Evolutionary conservation across 2,329 filamentous ascomycete species (phyloP), one percentile per base, ranked within the genome.

Genomic region (Venturiaceae sp.): DNA sequence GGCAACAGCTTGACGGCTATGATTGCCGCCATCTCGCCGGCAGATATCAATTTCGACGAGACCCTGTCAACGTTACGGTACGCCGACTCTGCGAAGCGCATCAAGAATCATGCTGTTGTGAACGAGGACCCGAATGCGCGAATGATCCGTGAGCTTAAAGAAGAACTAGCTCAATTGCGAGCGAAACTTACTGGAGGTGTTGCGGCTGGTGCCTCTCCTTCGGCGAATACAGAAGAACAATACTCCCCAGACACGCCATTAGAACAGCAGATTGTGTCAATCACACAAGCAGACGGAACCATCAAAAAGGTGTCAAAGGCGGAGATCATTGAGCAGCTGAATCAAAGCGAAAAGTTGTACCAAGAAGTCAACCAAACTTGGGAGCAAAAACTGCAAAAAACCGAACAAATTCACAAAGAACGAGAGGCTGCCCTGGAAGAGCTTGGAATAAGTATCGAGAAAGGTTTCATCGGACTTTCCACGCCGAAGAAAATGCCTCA

Each of bases 1-100:
- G 94, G 94, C 68, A 99, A 99, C 79, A 97, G 92, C 71, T 92
- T 97, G 89, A 99, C 94, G 26, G 94, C 94, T 60, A 99, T 99
- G 95, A 99, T 99, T 79, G 95, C 94, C 55, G 92, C 92, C 56
- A 96, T 99, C 69, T 96, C 92, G 67, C 94, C 94, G 3, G 94
- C 94, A 58, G 94, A 99, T 73, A 97, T 97, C 77, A 99, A 99
- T 74, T 97, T 95, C 69, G 94, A 99, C 64, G 94, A 99, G 74
- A 99, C 95, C 0, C 80, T 99, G 19, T 94, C 92, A 70, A 99
- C 94, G 0, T 80, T 99, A 30, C 85, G 95, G 67, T 99, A 99
- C 72, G 94, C 95, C 58, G 92, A 99, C 70, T 96, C 91, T 7
- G 94, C 94, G 28, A 99, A 99, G 77, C 86, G 94, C 66, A 99